Evolutionary conservation across 257 asterid genomes (phyloP), one percentile per base, ranked within the genome.

Genomic region (Przewalskia tangutica): DNA sequence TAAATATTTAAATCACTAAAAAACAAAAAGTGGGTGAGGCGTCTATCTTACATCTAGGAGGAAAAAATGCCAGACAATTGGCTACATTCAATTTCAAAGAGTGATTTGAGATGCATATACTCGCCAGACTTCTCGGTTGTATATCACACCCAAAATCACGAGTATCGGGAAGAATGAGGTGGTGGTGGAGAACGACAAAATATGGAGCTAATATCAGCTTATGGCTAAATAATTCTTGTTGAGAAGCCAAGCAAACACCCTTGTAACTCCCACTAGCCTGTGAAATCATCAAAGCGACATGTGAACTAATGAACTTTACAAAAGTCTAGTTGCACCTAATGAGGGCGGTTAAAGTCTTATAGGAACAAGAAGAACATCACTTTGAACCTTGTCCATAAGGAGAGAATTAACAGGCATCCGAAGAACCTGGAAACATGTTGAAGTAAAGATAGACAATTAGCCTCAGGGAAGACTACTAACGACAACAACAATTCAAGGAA

Each of bases 151-250:
- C 59, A 83, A 80, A 82, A 85, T 86, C 90, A 81, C 58, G 73
- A 78, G 68, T 83, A 82, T 83, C 86, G 84, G 77, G 85, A 77
- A 84, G 83, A 63, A 77, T 86, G 85, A 88, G 82, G 86, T 48
- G 46, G 58, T 77, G 84, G 86, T 65, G 91, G 85, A 89, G 87
- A 76, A 86, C 81, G 18, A 67, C 81, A 80, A 88, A 88, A 56
- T 95, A 90, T 44, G 99, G 95, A 85, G 92, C 93, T 85, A 94
- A 88, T 82, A 94, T 87, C 86, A 94, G 89, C 82, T 90, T 87
- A 76, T 89, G 84, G 91, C 99, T 89, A 90, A 89, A 87, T 84
- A 95, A 83, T 87, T 94, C 97, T 89, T 95, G 99, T 84, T 98
- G 98, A 80, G 97, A 92, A 84, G 67, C 91, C 89, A 95, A 89